Conservation (phyloP, 768 basidiomycete genomes). For the Pleurotus platypus region DNA sequence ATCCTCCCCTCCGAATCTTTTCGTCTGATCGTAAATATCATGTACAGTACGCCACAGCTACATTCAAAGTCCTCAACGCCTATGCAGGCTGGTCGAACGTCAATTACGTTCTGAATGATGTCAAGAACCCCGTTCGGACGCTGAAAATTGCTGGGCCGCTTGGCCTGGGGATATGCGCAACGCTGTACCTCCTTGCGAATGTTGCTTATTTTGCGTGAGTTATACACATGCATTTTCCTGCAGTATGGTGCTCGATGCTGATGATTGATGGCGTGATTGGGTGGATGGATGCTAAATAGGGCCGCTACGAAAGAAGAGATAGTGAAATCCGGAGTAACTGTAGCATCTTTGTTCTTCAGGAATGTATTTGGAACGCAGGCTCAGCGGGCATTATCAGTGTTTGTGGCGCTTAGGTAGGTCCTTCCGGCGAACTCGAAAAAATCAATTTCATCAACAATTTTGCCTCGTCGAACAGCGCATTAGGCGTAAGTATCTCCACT, state of each 20-base stretch:
- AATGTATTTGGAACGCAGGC: conserved; percentile 55
- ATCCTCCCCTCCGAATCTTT: conserved; percentile 18
- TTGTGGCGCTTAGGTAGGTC: conserved; percentile 52
- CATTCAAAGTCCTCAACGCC: conserved; percentile 49
- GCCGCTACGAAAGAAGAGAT: conserved; percentile 50
- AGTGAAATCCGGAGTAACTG: conserved; percentile 43
- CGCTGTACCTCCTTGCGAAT: conserved; percentile 53
- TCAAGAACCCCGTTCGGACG: conserved; percentile 55
- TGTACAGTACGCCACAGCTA: conserved; percentile 54
- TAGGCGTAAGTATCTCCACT: no score
- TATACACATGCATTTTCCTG: background rate
- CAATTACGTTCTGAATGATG: conserved; percentile 59
- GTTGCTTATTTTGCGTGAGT: conserved; percentile 50
- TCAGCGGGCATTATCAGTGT: conserved; percentile 49
- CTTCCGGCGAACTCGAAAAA: no score
- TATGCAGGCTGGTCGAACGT: conserved; percentile 51
- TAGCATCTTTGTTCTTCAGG: conserved; percentile 55
- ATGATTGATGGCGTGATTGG: background rate
- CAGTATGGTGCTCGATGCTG: background rate
- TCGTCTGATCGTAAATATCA: background rate
- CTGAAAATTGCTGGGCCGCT: conserved; percentile 61
- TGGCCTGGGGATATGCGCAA: conserved; percentile 50
- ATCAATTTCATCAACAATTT: no score
- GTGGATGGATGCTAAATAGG: conserved; percentile 3
- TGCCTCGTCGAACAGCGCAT: no score